Conservation (phyloP, 805 yeast species). For the Candida verbasci region DNA sequence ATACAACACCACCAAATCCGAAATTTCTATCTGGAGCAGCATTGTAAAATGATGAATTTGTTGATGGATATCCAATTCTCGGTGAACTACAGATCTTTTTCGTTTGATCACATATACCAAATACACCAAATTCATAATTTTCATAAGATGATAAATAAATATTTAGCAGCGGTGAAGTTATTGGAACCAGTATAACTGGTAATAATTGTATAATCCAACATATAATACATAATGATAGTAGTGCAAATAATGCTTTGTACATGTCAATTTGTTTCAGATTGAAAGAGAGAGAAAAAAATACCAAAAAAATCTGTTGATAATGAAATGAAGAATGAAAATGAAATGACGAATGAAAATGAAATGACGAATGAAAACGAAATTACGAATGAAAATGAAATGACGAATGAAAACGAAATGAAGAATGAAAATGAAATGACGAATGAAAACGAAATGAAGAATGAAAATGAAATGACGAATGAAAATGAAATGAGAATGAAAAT, state of each 20-base stretch:
- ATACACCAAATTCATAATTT: constrained; percentile 39
- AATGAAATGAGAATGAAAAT: too few species aligned
- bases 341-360: too few species aligned
- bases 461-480: too few species aligned
- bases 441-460: too few species aligned
- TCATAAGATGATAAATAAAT: constrained; percentile 28
- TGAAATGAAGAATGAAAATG: too few species aligned
- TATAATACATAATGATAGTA: constrained; percentile 24
- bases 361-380: too few species aligned
- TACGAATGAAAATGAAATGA: too few species aligned
- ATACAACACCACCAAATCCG: constrained; percentile 20
- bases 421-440: too few species aligned
- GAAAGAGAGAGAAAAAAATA: too few species aligned
- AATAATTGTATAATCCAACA: constrained; percentile 30
- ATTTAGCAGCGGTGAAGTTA: constrained; percentile 24
- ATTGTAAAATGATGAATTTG: constrained; percentile 13
- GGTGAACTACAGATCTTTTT: constrained; percentile 28
- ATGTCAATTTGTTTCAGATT: too few species aligned
- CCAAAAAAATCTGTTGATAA: too few species aligned
- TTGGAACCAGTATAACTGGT: constrained; percentile 39
- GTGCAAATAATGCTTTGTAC: constrained; percentile 27
- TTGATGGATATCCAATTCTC: constrained; percentile 33
- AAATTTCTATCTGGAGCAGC: constrained; percentile 6
- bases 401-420: too few species aligned
- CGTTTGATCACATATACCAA: constrained; percentile 34